phyloP scores from a whole-genome alignment of 1,284 basidiomycete genomes.

The Leccinum ponderosum region DNA sequence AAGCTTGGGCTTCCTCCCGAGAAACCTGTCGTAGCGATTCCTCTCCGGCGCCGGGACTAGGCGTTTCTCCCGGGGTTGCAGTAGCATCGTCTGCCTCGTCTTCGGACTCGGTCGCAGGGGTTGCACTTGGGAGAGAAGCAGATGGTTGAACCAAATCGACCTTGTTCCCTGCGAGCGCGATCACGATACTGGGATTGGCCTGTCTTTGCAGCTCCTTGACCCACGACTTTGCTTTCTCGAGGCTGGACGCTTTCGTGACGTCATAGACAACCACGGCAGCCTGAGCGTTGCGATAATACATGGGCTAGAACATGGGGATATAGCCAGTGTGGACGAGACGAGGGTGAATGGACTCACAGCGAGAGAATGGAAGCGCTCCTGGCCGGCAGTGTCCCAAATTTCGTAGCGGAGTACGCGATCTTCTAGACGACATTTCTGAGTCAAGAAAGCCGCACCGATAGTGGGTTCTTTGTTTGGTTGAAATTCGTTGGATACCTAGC shows the following conservation, averaged over 20 bases:
- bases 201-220: conserved; percentile 99
- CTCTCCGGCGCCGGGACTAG: conserved; percentile 49
- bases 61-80: conserved; percentile 75
- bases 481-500: conserved; percentile 88
- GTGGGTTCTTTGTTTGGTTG: conserved; percentile 98
- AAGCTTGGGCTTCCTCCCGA: conserved; percentile 93
- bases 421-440: conserved; percentile 89
- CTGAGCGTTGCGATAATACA: conserved; percentile 99
- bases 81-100: conserved; percentile 86
- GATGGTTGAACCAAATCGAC: conserved; percentile 87
- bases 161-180: conserved; percentile 95
- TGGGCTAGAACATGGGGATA: conserved; percentile 56
- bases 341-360: conserved; percentile 54
- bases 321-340: conserved; percentile 6
- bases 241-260: conserved; percentile 89
- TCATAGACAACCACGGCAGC: conserved; percentile 99
- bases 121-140: conserved; percentile 47
- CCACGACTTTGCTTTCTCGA: conserved; percentile 99
- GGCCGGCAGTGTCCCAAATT: conserved; percentile 96
- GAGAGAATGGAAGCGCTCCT: conserved; percentile 93
- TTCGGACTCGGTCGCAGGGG: conserved; percentile 63
- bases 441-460: conserved; percentile 94
- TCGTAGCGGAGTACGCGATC: conserved; percentile 93
- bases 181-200: conserved; percentile 99
- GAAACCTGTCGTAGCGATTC: conserved; percentile 86